phyloP scores from a whole-genome alignment of 768 basidiomycete genomes.

The Trametes cubensis region DNA sequence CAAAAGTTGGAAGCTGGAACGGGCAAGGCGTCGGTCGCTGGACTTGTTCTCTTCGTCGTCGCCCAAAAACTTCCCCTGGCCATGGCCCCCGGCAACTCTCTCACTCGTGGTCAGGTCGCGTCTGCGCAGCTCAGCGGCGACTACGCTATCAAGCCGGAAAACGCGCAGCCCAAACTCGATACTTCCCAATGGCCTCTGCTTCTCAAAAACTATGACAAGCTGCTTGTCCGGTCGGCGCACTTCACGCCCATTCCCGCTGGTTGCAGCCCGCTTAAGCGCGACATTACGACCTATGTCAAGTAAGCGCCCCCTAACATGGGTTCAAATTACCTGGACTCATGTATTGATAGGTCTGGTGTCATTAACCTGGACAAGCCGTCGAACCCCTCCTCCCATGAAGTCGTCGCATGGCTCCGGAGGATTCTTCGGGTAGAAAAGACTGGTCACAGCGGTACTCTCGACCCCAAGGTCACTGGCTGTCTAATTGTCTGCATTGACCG shows the following conservation, averaged over 20 bases:
- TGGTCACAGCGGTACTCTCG: constrained; percentile 97
- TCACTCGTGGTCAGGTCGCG: constrained; percentile 70
- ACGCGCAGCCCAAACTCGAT: constrained; percentile 73
- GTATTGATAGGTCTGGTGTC: constrained; percentile 81
- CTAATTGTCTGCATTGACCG: constrained; percentile 99
- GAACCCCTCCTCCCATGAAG: constrained; percentile 98
- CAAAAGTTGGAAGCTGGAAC: constrained; percentile 17
- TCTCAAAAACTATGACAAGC: constrained; percentile 98
- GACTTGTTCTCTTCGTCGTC: constrained; percentile 2
- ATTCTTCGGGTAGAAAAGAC: constrained; percentile 98
- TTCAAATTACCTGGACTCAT: not conserved
- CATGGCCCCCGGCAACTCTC: constrained; percentile 49
- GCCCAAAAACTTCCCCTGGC: constrained; percentile 11
- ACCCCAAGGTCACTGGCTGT: constrained; percentile 99
- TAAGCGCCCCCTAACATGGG: constrained; percentile 35
- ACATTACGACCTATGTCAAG: constrained; percentile 91
- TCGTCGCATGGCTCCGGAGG: constrained; percentile 98
- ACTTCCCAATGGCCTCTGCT: constrained; percentile 98
- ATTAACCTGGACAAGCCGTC: constrained; percentile 99
- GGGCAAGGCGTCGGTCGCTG: not conserved
- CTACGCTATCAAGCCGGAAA: constrained; percentile 82
- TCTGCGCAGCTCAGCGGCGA: constrained; percentile 76
- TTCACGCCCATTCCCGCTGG: constrained; percentile 97
- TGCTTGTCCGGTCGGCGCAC: constrained; percentile 91
- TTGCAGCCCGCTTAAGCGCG: constrained; percentile 92